Evolutionary conservation across 306 rosid genomes (phyloP), one percentile per base, ranked within the genome.

Genomic region (Abrus pulchellus): DNA sequence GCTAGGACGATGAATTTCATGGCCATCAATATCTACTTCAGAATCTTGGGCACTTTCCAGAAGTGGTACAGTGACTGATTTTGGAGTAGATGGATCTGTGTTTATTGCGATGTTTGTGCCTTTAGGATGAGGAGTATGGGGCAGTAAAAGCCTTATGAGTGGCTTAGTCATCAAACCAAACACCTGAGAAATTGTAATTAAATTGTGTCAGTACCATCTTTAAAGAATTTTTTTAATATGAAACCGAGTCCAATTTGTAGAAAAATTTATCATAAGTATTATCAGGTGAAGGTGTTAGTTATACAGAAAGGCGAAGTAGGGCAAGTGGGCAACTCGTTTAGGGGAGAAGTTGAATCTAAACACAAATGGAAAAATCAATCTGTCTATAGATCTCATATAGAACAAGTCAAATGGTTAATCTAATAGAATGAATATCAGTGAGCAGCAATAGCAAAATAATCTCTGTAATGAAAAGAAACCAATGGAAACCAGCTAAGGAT

Each of bases 141-240:
- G 98, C 70, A 89, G 83, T 85, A 96, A 85, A 61, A 87, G 82
- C 75, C 90, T 81, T 88, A 96, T 96, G 9, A 96, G 97, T 68
- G 99, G 99, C 76, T 96, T 89, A 5, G 99, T 96, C 97, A 96
- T 52, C 90, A 93, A 77, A 64, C 99, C 99, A 75, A 93, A 96
- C 68, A 96, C 96, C 99, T 96, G 88, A 88, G 33, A 80, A 83
- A 44, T 73, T 65, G 79, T 32, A 59, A 56, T 69, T 53, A 56
- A 29, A 34, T 71, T 27, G 59, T 50, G 78, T 90, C 74, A 84
- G 62, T 28, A 55, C 57, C 62, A 77, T 20, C 34, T 43, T 38
- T 3, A 48, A 78, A 27, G 47, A 33, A 56, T 32, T 10, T 33
- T 38, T 65, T 5, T 40, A 53, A 5, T 33, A 44, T 40, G 41